Evolutionary conservation across 805 yeast species (phyloP).

Genomic region (Maudiozyma serrabonitensis): DNA sequence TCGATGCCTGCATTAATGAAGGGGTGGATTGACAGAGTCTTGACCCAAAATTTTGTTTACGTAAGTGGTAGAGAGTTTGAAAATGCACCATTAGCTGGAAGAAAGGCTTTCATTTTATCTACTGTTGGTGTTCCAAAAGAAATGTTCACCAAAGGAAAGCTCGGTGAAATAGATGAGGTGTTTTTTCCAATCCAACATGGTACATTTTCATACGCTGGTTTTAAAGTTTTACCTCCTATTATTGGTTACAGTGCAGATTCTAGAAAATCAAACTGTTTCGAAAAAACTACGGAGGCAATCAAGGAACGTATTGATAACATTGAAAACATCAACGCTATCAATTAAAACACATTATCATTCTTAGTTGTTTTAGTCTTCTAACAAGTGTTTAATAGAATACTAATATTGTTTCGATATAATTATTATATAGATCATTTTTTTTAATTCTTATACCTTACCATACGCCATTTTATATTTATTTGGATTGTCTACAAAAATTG

Average conservation of each 20-base stretch:
- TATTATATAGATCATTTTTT: no score
- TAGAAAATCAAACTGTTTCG: background rate
- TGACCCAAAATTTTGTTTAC: slow-evolving; percentile 17
- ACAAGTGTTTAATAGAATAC: no score
- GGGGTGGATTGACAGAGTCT: slow-evolving; percentile 26
- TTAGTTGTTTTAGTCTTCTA: no score
- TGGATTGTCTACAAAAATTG: no score
- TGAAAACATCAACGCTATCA: slow-evolving; percentile 7
- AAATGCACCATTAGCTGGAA: slow-evolving; percentile 16
- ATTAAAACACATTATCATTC: background rate
- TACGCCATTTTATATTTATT: no score
- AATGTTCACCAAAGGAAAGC: slow-evolving; percentile 13
- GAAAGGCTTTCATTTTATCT: slow-evolving; percentile 10
- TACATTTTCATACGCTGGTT: slow-evolving; percentile 20
- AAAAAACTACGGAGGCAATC: background rate
- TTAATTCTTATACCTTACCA: no score
- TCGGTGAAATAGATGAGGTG: slow-evolving; percentile 17
- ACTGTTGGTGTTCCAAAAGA: slow-evolving; percentile 11
- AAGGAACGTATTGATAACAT: slow-evolving; percentile 2
- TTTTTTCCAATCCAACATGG: slow-evolving; percentile 22
- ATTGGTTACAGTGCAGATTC: slow-evolving; percentile 6
- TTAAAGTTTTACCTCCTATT: slow-evolving; percentile 14
- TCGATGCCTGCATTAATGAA: slow-evolving; percentile 25
- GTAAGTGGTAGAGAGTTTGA: slow-evolving; percentile 10
- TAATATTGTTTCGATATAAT: no score